phyloP scores from a whole-genome alignment of 2,329 filamentous ascomycete species.

The Lecanosticta acicola region DNA sequence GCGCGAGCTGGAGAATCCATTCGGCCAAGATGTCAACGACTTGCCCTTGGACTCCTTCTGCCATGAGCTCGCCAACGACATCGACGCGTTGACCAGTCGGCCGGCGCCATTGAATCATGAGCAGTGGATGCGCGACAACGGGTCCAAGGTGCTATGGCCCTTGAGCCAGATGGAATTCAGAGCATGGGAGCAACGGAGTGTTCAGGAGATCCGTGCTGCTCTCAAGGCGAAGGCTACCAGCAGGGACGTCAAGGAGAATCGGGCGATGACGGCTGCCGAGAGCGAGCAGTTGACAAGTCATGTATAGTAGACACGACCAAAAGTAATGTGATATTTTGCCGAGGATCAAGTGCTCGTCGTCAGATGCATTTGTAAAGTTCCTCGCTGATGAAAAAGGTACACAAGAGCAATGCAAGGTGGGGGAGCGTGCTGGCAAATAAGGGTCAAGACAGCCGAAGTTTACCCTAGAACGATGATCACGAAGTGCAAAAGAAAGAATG shows the following conservation, averaged over 20 bases:
- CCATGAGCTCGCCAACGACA: conserved; percentile 64
- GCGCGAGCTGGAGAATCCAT: conserved; percentile 78
- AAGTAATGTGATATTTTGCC: neutral
- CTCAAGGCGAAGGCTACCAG: conserved; percentile 37
- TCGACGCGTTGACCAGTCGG: conserved; percentile 64
- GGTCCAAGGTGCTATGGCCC: conserved; percentile 55
- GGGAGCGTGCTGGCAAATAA: too few species aligned
- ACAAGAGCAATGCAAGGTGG: too few species aligned
- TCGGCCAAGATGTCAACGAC: conserved; percentile 79
- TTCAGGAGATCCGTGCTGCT: conserved; percentile 41
- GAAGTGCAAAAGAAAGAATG: too few species aligned
- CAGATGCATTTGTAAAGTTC: too few species aligned
- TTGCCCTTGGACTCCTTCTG: conserved; percentile 72
- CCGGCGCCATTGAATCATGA: conserved; percentile 45
- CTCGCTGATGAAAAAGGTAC: too few species aligned
- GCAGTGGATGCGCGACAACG: conserved; percentile 46
- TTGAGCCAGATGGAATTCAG: conserved; percentile 41
- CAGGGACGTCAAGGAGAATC: conserved; percentile 23
- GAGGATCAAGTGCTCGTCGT: too few species aligned
- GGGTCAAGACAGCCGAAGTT: too few species aligned
- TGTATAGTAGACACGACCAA: conserved; percentile 1
- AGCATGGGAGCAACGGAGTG: conserved; percentile 34
- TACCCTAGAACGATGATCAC: too few species aligned
- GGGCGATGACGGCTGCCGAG: conserved; percentile 20
- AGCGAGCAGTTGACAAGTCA: conserved; percentile 15